Conservation (phyloP, 805 yeast genomes). For the Wickerhamiella azyma region DNA sequence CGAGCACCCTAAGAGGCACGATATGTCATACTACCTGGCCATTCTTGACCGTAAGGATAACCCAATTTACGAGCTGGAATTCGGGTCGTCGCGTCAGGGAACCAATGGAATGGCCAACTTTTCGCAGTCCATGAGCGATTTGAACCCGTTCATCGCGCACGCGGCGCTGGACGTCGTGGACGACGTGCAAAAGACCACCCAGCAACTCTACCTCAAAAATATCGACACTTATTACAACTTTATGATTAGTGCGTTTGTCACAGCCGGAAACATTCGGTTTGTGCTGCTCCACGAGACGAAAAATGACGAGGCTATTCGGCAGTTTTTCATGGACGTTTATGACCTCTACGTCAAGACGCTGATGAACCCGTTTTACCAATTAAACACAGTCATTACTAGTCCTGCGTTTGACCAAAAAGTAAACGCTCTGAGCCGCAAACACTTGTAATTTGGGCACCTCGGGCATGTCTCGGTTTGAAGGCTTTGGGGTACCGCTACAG, state of each 20-base stretch:
- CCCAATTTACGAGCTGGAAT: slow-evolving; percentile 79
- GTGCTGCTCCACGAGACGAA: slow-evolving; percentile 51
- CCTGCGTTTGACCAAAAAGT: slow-evolving; percentile 66
- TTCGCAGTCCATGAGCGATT: slow-evolving; percentile 55
- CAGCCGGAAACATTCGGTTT: slow-evolving; percentile 78
- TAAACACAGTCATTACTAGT: slow-evolving; percentile 60
- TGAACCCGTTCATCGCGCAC: slow-evolving; percentile 79
- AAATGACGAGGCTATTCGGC: slow-evolving; percentile 63
- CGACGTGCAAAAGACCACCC: slow-evolving; percentile 69
- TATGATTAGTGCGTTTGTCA: slow-evolving; percentile 68
- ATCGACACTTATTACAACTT: slow-evolving; percentile 80
- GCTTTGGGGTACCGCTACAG: too few species aligned
- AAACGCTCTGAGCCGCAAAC: slow-evolving; percentile 57
- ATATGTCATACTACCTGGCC: slow-evolving; percentile 82
- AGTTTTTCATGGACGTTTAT: slow-evolving; percentile 72
- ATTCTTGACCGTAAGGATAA: slow-evolving; percentile 76
- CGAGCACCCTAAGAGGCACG: too few species aligned
- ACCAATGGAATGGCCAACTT: slow-evolving; percentile 52
- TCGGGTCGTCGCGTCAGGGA: slow-evolving; percentile 57
- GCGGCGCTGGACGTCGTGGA: slow-evolving; percentile 85
- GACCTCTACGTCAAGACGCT: slow-evolving; percentile 78
- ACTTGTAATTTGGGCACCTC: slow-evolving; percentile 28
- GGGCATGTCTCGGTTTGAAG: too few species aligned
- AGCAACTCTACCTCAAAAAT: slow-evolving; percentile 52
- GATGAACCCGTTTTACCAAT: slow-evolving; percentile 73